Evolutionary conservation across 306 rosid genomes (phyloP), one percentile per base, ranked within the genome.

Genomic region (Adenanthera pavonina): DNA sequence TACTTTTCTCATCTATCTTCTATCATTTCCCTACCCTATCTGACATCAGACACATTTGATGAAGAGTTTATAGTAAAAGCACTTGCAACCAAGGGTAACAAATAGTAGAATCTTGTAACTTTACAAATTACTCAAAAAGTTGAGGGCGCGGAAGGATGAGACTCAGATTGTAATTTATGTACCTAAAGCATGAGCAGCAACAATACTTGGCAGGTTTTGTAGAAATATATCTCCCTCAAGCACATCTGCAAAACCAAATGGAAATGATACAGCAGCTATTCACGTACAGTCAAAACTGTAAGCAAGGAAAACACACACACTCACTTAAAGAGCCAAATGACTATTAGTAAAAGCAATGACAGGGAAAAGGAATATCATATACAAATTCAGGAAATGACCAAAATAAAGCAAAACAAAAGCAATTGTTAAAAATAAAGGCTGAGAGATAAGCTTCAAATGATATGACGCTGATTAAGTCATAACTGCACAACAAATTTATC

Each of bases 151-250:
- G 57, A 49, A 9, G 62, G 69, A 40, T 5, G 49, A 46, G 64
- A 53, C 43, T n/a, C 52, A 65, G 57, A 49, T 48, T 33, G 66
- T 36, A 35, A 66, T 60, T 43, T 71, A 81, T 57, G 64, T 89
- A 93, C 99, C 98, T 90, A 95, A 82, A 12, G 93, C 99, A 90
- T 91, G 98, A 81, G 97, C 98, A 79, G 93, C 83, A 53, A 95
- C 86, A 83, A 92, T 92, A 84, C 98, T 95, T 25, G 98, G 98
- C 83, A 95, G 86, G 84, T 93, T 95, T 86, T 95, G 99, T 86
- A 95, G 99, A 87, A 95, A 95, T 86, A 95, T 92, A 75, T 95
- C 97, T 78, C 98, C 97, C 84, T 93, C 97, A 53, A 95, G 98
- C 82, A 95, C 90, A 43, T 91, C 97, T 95, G 90, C 25, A 53